Conservation (phyloP, 1,139 yeast species). For the Eremothecium sinecaudum region DNA sequence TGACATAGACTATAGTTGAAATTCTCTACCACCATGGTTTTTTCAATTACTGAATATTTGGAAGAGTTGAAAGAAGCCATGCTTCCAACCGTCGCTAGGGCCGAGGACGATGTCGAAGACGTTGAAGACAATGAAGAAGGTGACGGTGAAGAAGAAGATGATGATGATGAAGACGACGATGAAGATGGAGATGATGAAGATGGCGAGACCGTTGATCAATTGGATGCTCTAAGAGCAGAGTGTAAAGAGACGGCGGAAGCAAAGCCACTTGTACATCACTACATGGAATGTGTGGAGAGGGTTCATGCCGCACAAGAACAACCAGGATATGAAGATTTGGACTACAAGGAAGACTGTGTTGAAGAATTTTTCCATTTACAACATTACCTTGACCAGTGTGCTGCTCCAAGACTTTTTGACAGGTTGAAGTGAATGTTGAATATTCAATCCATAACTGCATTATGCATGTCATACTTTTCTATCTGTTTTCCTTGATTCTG, state of each 20-base stretch:
- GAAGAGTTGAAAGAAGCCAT: conserved; percentile 75
- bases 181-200: conserved; percentile 75
- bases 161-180: conserved; percentile 59
- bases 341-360: conserved; percentile 92
- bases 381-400: conserved; percentile 88
- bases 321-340: conserved; percentile 66
- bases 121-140: conserved; percentile 31
- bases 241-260: conserved; percentile 63
- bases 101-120: conserved; percentile 45
- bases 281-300: conserved; percentile 90
- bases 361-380: conserved; percentile 97
- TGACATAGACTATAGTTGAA: no score
- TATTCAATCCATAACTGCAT: conserved; percentile 1
- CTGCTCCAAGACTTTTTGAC: conserved; percentile 82
- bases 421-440: conserved; percentile 54
- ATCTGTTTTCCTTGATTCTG: background rate
- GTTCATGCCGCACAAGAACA: conserved; percentile 82
- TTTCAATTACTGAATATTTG: conserved; percentile 45
- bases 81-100: conserved; percentile 73
- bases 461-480: background rate
- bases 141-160: conserved; percentile 34
- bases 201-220: conserved; percentile 61
- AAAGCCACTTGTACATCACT: conserved; percentile 74
- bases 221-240: conserved; percentile 57
- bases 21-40: no score